These are phyloP conservation scores for Mycena olivaceomarginata DNA, from an alignment of 768 basidiomycete species.

Conservation along the genomic window DNA sequence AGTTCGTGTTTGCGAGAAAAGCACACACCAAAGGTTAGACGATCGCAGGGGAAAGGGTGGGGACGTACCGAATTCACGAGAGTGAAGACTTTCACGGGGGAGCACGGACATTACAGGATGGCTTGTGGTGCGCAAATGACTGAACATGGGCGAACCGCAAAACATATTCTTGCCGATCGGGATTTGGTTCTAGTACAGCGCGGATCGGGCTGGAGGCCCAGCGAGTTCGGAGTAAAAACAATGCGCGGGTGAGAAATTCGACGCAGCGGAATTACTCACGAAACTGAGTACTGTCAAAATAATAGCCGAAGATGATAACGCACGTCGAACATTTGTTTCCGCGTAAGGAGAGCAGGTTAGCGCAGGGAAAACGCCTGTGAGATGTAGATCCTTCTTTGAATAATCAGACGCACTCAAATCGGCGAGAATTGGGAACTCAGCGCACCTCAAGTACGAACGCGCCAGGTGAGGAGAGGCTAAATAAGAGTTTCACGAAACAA, in stretches of 20 bases:
- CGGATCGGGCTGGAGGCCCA: background rate
- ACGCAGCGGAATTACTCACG: background rate
- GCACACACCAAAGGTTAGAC: background rate
- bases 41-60: background rate
- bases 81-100: background rate
- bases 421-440: too few relatives aligned
- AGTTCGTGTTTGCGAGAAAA: too few relatives aligned
- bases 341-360: too few relatives aligned
- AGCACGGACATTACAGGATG: background rate
- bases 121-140: background rate
- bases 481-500: too few relatives aligned
- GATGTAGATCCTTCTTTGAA: too few relatives aligned
- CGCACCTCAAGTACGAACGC: too few relatives aligned
- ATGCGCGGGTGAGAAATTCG: background rate
- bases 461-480: too few relatives aligned
- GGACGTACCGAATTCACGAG: background rate
- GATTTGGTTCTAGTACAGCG: background rate
- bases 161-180: background rate
- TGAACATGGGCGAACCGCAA: background rate
- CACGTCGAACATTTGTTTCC: too few relatives aligned
- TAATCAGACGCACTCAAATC: too few relatives aligned
- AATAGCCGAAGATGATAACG: too few relatives aligned
- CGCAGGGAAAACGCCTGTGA: too few relatives aligned
- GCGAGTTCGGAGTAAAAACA: background rate
- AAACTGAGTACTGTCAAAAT: background rate